Evolutionary conservation across 768 basidiomycete genomes (phyloP), one percentile per base, ranked within the genome.

Genomic region (Roridomyces roridus): DNA sequence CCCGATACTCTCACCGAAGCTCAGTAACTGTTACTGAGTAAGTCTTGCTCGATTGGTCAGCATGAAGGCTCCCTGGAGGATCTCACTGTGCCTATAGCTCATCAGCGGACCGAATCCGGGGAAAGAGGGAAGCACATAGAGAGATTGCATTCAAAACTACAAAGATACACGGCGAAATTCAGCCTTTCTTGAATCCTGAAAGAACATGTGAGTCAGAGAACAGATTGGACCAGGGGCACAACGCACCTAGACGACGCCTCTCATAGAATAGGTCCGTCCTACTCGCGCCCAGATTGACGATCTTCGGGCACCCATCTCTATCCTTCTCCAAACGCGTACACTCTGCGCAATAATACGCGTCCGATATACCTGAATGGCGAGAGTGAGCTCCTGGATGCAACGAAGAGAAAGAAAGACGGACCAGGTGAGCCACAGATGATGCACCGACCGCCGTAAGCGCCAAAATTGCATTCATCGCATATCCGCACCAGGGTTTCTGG

Each of bases 401-500:
- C 8, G 36, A 20, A 14, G 41, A 40, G 45, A 15, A 26, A 5
- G 40, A 29, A 46, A 25, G 34, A 55, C 83, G 60, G 65, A 97
- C 96, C 96, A 66, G 93, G 94, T 40, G 94, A 88, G 45, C 95
- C 94, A 65, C 97, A 99, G 59, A 98, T 97, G 74, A 98, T 98
- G 71, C 97, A 99, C 62, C 95, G 83, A 46, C 96, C 96, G 21
- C 97, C 95, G 70, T 97, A 97, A 41, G 94, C 96, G 64, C 95
- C 93, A 77, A 98, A 99, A 74, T 98, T 98, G 76, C 97, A 99
- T 78, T 99, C 97, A 71, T 99, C 97, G 73, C 97, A 99, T 64
- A 98, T 98, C 60, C 96, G 86, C 55, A 98, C 97, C 62, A 98
- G 83, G 21, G 96, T 98, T 76, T 96, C 96, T 66, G 97, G 97